phyloP scores from a whole-genome alignment of 1,284 basidiomycete genomes.

The Fomitopsis betulina region DNA sequence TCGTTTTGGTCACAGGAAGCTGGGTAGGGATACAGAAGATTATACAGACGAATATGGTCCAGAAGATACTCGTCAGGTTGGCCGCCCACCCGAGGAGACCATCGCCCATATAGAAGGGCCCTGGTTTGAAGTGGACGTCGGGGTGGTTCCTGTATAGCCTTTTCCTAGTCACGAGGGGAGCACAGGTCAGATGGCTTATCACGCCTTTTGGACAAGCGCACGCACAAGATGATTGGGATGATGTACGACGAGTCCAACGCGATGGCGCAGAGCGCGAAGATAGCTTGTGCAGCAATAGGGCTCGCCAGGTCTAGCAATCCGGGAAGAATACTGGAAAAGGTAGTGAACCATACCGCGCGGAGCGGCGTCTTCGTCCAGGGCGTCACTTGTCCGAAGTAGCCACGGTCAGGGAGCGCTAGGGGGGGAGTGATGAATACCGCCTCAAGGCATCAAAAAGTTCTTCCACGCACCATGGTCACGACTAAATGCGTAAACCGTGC shows the following conservation, averaged over 20 bases:
- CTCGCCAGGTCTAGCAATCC: constrained; percentile 76
- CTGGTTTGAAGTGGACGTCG: constrained; percentile 81
- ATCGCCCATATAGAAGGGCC: constrained; percentile 85
- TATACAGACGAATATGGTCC: constrained; percentile 67
- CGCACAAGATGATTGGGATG: constrained; percentile 63
- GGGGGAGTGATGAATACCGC: neutral
- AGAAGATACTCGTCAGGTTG: constrained; percentile 64
- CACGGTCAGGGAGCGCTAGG: constrained; percentile 75
- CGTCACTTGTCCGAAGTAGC: constrained; percentile 74
- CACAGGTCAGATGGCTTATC: neutral
- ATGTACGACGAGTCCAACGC: constrained; percentile 70
- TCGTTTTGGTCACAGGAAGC: constrained; percentile 61
- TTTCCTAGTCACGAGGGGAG: constrained; percentile 31
- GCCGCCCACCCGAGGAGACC: constrained; percentile 61
- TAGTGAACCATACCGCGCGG: constrained; percentile 78
- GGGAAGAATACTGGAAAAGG: constrained; percentile 66
- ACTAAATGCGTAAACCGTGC: constrained; percentile 88
- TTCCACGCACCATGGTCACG: constrained; percentile 63
- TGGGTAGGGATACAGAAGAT: constrained; percentile 73
- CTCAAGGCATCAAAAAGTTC: neutral
- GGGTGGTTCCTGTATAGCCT: constrained; percentile 76
- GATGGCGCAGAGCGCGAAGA: constrained; percentile 80
- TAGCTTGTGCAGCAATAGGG: constrained; percentile 75
- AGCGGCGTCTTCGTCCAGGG: constrained; percentile 71
- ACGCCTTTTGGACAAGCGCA: neutral